Conservation (phyloP, 2,329 filamentous ascomycete species). For the Diaporthe aspalathi region DNA sequence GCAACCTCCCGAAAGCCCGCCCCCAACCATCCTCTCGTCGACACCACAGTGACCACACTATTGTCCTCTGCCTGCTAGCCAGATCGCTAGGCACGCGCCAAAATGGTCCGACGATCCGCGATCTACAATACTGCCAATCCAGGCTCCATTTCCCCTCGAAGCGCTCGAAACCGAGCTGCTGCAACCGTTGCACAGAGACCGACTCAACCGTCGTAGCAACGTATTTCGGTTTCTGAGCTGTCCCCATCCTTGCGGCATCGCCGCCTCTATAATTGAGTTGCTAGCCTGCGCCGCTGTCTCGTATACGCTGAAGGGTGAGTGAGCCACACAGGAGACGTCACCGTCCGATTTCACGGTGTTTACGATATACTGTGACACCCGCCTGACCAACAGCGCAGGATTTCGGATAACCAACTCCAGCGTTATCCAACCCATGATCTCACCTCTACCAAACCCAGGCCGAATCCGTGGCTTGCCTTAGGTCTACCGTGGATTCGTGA, state of each 20-base stretch:
- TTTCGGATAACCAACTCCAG: not conserved
- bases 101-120: constrained; percentile 24
- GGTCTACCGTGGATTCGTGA: not conserved
- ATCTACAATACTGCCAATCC: constrained; percentile 18
- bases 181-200: constrained; percentile 21
- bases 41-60: not conserved
- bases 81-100: constrained; percentile 19
- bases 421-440: not conserved
- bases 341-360: not conserved
- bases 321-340: constrained; percentile 8
- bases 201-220: constrained; percentile 17
- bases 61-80: constrained; percentile 6
- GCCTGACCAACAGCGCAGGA: constrained; percentile 1
- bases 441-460: not conserved
- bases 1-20: constrained; percentile 16
- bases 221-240: not conserved
- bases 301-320: not conserved
- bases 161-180: not conserved
- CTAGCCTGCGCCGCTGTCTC: constrained; percentile 15
- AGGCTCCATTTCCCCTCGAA: constrained; percentile 10
- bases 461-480: not conserved
- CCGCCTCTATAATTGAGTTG: constrained; percentile 4
- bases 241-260: constrained; percentile 22
- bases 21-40: not conserved
- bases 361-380: constrained; percentile 7